Base-by-base conservation (phyloP, 148 eudicot genomes). In the Mesembryanthemum crystallinum region DNA sequence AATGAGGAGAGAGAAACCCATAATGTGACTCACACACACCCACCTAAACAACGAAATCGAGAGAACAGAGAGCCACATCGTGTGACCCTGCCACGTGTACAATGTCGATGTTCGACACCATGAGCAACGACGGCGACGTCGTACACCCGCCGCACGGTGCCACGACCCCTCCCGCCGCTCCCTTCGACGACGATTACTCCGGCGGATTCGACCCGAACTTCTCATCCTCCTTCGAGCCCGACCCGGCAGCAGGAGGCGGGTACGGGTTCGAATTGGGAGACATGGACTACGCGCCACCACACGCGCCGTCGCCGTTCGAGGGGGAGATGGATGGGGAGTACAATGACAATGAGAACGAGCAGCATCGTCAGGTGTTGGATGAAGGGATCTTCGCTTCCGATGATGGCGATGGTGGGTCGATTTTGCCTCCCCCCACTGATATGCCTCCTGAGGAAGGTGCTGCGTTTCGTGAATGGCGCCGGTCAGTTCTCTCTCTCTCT, bases 381-480 rank as follows among this genome's bases (percentile, higher is more conserved):
- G 87, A 88, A 18, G 90, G 82, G 12, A 25, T 90, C 24, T 87
- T 88, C 81, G 62, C 83, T 2, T 39, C 87, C 0, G 91, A 65
- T 8, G 89, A 51, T 49, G 71, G 51, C 1, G 69, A 51, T 13
- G 76, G 86, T 13, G 76, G 86, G 2, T 87, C 91, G 25, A 23
- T 84, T 74, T 83, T 91, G 14, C 97, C 91, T 24, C 89, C 89
- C 2, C 97, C 93, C 14, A 76, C 70, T 23, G 77, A 85, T 57
- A 91, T 91, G 93, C 85, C 78, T 13, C 85, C 84, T 12, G 93
- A 91, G 81, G 89, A 86, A 78, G 91, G 89, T 29, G 74, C 86
- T 60, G 93, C 90, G 6, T 86, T 82, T 59, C 97, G 93, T 45
- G 89, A 91, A 78, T 91, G 97, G 97, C 91, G 93, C 2, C 84